These are phyloP conservation scores for Aleurites moluccanus DNA, from an alignment of 441 rosid genomes.

Conservation along the genomic window DNA sequence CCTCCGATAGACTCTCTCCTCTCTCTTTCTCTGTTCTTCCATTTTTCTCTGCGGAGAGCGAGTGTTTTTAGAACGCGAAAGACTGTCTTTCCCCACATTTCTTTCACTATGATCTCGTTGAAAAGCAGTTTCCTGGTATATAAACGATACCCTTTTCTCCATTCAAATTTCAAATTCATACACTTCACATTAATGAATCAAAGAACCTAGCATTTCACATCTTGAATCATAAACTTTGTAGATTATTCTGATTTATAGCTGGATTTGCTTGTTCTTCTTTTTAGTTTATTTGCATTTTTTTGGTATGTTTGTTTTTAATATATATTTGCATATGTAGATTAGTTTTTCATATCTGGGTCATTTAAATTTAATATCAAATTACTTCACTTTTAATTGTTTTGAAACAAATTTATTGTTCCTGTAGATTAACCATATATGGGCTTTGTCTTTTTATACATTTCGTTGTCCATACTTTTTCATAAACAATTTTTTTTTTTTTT, in stretches of 20 bases:
- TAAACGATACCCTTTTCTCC: constrained; percentile 17
- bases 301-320: constrained; percentile 3
- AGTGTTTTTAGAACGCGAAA: constrained; percentile 18
- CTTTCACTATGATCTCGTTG: constrained; percentile 55
- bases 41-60: not conserved
- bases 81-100: constrained; percentile 31
- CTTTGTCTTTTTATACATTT: not conserved
- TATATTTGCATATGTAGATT: not conserved
- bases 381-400: not conserved
- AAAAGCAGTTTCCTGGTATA: constrained; percentile 53
- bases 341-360: not conserved
- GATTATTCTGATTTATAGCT: not conserved
- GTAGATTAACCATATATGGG: not conserved
- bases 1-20: constrained; percentile 8
- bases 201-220: too few relatives aligned
- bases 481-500: not conserved
- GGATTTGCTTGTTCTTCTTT: not conserved
- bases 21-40: not conserved
- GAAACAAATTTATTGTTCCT: not conserved
- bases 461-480: not conserved
- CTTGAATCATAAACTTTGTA: not conserved
- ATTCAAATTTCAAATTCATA: constrained; percentile 14
- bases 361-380: not conserved
- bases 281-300: constrained; percentile 16
- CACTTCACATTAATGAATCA: not conserved